Evolutionary conservation across 2,329 filamentous ascomycete species (phyloP), one percentile per base, ranked within the genome.

Genomic region (Cordyceps javanica): DNA sequence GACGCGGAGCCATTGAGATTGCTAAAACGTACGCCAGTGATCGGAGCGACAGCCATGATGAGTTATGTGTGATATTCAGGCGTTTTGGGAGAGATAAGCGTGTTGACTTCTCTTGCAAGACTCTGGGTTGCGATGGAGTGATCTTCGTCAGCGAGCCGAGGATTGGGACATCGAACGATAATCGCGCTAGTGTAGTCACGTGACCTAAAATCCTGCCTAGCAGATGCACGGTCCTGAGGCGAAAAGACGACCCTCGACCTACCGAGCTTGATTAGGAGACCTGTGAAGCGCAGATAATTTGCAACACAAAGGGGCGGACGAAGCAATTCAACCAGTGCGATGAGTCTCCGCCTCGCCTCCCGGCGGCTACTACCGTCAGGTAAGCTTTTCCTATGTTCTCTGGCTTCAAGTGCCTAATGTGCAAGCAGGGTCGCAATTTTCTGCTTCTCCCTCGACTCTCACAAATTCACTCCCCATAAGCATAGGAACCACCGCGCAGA

Each of bases 291-390:
- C 42, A 69, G 69, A 61, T 63, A 68, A 65, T 62, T 65, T 54
- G 60, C 39, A 62, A 62, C 57, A 63, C 56, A 62, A 60, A 62
- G 62, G 61, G 59, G 61, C 62, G 28, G 59, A 61, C 36, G 53
- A 52, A 53, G 50, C 63, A 49, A 57, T 58, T 42, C 62, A n/a
- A 59, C 60, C 62, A 61, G 62, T 49, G 67, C 63, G 68, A 91
- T 90, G 87, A 89, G 78, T 73, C 72, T 87, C 66, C 80, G 81
- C 71, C 74, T 85, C 68, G 83, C 86, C 64, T 77, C 83, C 66
- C 75, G 83, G 75, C 82, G 81, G 74, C 74, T 87, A 65, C 76
- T 80, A 57, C 75, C 77, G 67, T 76, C 79, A 69, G 82, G 87
- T 90, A 78, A 58, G 77, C 55, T 30, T 14, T n/a, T 16, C 25